Base-by-base conservation (phyloP, 192 early-diverging fungal species). In the Entomortierella beljakovae region DNA sequence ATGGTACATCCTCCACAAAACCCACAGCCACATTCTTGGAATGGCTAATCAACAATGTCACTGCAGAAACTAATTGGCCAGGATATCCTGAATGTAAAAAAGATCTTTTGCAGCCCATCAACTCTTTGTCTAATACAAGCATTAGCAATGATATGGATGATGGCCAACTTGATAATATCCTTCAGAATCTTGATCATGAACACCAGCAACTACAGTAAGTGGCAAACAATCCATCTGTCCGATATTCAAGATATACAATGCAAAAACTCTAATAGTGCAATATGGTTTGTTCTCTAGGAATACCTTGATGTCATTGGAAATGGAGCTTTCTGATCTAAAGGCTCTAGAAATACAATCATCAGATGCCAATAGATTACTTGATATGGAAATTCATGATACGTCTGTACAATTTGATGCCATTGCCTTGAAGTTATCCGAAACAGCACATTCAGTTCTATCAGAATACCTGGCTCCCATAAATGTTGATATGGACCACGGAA, bases 21-120 rank as follows among this genome's bases (percentile, higher is more conserved):
- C 37, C 71, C 2, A 40, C 28, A 33, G 28, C 57, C 33, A 15
- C 51, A 18, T 79, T 79, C 23, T 26, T 79, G 2, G 53, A 70
- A 6, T 79, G 75, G 75, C 33, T 79, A 20, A 20, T 69, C 37
- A 49, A 79, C 3, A 79, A 65, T 28, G 56, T 79, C 26, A 42
- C 66, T 26, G 75, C 75, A 31, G 61, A 65, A 13, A 65, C 61
- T 31, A 79, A 70, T 32, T 79, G 67, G 75, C 75, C 67, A 15
- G 57, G n/a, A 53, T 79, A 50, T 18, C 18, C 46, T 2, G n/a
- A 49, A 15, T 5, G 23, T 6, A 42, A 34, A 33, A 9, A 8
- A 33, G n/a, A 51, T 8, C 15, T 48, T 13, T 16, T 18, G 22
- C 29, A 46, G 15, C 43, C 7, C 5, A 16, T 52, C 6, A 53